Percentiles rank a stretch among this genome's conserved stretches.
Evolutionary conservation across 1,139 yeast genomes (phyloP).

Genomic region (Candida frijolesensis): DNA sequence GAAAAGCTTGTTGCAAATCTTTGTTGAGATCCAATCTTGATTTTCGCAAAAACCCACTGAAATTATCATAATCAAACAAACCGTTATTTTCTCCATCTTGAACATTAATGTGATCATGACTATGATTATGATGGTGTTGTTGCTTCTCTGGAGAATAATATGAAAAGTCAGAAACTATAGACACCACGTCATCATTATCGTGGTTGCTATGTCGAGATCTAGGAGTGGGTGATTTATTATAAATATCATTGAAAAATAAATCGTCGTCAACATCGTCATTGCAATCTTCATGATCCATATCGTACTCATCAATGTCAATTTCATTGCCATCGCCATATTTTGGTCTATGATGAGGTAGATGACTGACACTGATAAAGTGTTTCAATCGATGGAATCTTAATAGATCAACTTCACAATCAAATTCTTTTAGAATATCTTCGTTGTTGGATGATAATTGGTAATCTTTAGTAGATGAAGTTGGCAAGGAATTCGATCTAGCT

Average conservation of each 20-base stretch:
- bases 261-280: constrained; percentile 6
- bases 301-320: neutral
- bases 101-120: constrained; percentile 1
- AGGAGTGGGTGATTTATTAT: constrained; percentile 15
- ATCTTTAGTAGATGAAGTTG: constrained; percentile 17
- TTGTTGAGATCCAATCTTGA: constrained; percentile 31
- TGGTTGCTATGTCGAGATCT: constrained; percentile 7
- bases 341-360: constrained; percentile 11
- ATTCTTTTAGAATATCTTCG: constrained; percentile 16
- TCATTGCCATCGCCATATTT: neutral
- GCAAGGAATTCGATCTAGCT: constrained; percentile 27
- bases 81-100: constrained; percentile 14
- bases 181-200: constrained; percentile 23
- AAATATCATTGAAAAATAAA: constrained; percentile 12
- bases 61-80: constrained; percentile 25
- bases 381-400: constrained; percentile 25
- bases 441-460: constrained; percentile 8
- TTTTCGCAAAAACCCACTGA: constrained; percentile 36
- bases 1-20: constrained; percentile 31
- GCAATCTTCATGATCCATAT: neutral
- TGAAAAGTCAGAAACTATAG: constrained; percentile 31
- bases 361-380: constrained; percentile 25
- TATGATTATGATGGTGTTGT: constrained; percentile 4
- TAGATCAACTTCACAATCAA: constrained; percentile 19
- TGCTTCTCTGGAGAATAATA: constrained; percentile 25